Conservation (phyloP, 805 yeast species). For the Komagataella ulmi region DNA sequence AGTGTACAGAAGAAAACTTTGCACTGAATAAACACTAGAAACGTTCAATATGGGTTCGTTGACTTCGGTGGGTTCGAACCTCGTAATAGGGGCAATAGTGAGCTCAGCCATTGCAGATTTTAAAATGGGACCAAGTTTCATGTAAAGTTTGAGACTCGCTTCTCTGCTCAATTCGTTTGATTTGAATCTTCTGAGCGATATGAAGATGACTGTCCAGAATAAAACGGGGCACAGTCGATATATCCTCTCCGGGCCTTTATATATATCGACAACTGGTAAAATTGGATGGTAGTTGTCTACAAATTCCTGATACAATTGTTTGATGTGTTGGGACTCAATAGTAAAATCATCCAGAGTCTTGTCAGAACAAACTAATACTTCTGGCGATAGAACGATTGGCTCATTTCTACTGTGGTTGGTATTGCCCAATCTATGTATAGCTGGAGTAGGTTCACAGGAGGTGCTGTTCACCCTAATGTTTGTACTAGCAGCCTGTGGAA, state of each 20-base stretch:
- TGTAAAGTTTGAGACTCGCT: slow-evolving; percentile 27
- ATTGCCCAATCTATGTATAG: neutral
- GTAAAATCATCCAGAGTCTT: slow-evolving; percentile 61
- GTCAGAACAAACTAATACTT: slow-evolving; percentile 40
- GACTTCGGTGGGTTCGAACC: slow-evolving; percentile 66
- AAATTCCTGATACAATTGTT: slow-evolving; percentile 53
- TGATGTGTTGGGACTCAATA: slow-evolving; percentile 47
- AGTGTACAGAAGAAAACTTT: slow-evolving; percentile 78
- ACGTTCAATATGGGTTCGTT: slow-evolving; percentile 79
- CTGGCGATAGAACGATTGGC: slow-evolving; percentile 14
- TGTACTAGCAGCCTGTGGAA: neutral
- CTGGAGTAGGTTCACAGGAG: neutral
- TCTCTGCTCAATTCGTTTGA: slow-evolving; percentile 11
- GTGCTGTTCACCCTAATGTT: neutral
- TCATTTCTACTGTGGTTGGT: neutral
- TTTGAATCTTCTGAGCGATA: slow-evolving; percentile 58
- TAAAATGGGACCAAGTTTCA: slow-evolving; percentile 52
- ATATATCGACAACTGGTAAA: slow-evolving; percentile 76
- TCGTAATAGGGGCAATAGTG: slow-evolving; percentile 79
- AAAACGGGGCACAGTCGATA: slow-evolving; percentile 74
- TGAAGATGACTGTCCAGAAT: slow-evolving; percentile 88
- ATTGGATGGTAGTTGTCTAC: slow-evolving; percentile 71
- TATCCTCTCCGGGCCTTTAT: slow-evolving; percentile 70
- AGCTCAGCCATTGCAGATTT: slow-evolving; percentile 76
- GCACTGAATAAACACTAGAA: slow-evolving; percentile 87